These are phyloP conservation scores for Hypholoma sublateritium DNA, from an alignment of 768 basidiomycete species.

Conservation along the genomic window DNA sequence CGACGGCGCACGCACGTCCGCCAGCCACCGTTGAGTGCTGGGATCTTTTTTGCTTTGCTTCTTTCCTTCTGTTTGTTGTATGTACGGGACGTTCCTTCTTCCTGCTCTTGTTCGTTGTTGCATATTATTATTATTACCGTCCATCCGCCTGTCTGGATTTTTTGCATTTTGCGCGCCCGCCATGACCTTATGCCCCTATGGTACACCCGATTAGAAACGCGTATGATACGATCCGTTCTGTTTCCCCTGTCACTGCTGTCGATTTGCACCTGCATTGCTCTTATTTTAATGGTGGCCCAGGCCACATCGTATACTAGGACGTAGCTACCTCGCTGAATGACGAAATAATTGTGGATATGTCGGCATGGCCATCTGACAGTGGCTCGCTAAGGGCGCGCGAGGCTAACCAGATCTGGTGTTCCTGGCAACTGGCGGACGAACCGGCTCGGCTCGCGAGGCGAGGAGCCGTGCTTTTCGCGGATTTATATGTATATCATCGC, in stretches of 20 bases:
- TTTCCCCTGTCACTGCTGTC: conserved; percentile 8
- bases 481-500: conserved; percentile 22
- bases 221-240: conserved; percentile 6
- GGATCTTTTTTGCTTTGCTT: conserved; percentile 1
- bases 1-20: conserved; percentile 3
- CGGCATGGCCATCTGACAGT: conserved; percentile 12
- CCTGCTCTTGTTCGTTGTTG: conserved; percentile 3
- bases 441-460: conserved; percentile 20
- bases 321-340: conserved; percentile 6
- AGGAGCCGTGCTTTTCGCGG: conserved; percentile 26
- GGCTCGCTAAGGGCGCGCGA: conserved; percentile 17
- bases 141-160: conserved; percentile 3
- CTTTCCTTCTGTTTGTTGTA: conserved; percentile 4
- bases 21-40: too few relatives aligned
- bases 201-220: conserved; percentile 3
- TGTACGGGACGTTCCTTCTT: conserved; percentile 4
- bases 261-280: conserved; percentile 9
- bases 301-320: conserved; percentile 7
- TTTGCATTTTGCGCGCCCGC: conserved; percentile 1
- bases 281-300: conserved; percentile 10
- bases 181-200: conserved; percentile 9
- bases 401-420: conserved; percentile 20
- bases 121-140: conserved; percentile 9
- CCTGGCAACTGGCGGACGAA: conserved; percentile 24
- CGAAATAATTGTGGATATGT: conserved; percentile 4